Base-by-base conservation (phyloP, 345 rosid genomes). In the Gossypium ekmanianum region DNA sequence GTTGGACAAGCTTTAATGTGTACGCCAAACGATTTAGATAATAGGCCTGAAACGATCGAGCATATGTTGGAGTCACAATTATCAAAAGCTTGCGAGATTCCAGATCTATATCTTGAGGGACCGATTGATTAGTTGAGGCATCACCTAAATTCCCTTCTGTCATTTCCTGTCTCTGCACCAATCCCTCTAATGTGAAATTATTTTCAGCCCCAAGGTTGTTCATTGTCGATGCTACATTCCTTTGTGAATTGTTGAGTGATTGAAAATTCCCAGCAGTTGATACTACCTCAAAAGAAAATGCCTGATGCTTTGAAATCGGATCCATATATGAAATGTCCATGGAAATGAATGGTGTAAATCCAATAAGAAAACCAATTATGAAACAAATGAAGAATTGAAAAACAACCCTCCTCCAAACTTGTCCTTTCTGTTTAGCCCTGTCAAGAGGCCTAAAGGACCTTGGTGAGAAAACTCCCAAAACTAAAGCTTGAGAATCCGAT, bases 331-430 rank as follows among this genome's bases (percentile, higher is more conserved):
- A 83, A 67, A 78, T 56, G 77, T 79, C 79, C 76, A 67, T 59
- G 11, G 87, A 84, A 71, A 81, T 67, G 74, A 83, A 84, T 50
- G 84, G 85, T 45, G 85, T 77, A 48, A 88, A 64, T 48, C 94
- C 94, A 76, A 80, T 22, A 68, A 90, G 83, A 61, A 88, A 43
- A 79, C 92, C 89, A 61, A 83, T 64, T 61, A 80, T 17, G 68
- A 90, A 88, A 79, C 82, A 87, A 78, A 87, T 68, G 27, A 80
- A 78, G 76, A 85, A 88, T 74, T 87, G 89, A 48, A 81, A 75
- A 67, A 76, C 39, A 11, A 87, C 83, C 77, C 84, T 85, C 79
- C 84, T 84, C 92, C 88, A 88, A 76, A 77, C 67, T 72, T 80
- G 87, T 16, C 80, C 87, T 74, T 80, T 83, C 18, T 79, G 74